These are phyloP conservation scores for Seiridium cupressi DNA, from an alignment of 2,329 filamentous ascomycete genomes.

Conservation along the genomic window DNA sequence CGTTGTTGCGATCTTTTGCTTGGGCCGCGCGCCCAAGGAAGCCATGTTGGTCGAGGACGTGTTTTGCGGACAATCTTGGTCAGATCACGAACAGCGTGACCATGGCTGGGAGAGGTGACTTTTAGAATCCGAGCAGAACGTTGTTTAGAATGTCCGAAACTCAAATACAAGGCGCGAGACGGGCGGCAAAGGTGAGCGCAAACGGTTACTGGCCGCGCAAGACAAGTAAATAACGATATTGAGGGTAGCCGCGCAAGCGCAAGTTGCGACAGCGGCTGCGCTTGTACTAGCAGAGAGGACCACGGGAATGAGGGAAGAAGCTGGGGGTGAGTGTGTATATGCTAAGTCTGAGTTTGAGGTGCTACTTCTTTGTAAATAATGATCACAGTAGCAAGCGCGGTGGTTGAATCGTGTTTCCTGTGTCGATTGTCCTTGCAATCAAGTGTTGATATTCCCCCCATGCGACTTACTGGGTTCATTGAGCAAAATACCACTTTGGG, in stretches of 20 bases:
- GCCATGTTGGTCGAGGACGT: constrained; percentile 19
- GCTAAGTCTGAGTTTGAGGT: background rate
- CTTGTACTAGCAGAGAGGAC: background rate
- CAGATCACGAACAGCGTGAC: background rate
- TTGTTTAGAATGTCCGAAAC: too few species aligned
- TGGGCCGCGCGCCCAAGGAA: constrained; percentile 19
- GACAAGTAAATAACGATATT: background rate
- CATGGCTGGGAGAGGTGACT: background rate
- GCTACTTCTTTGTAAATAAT: too few species aligned
- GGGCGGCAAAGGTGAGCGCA: too few species aligned
- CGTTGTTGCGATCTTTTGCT: constrained; percentile 18
- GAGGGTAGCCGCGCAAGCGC: background rate
- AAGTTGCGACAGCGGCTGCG: background rate
- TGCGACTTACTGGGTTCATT: background rate
- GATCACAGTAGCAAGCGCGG: background rate
- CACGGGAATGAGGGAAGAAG: too few species aligned
- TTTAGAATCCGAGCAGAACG: background rate
- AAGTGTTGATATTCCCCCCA: background rate
- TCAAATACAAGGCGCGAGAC: too few species aligned
- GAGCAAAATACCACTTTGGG: background rate
- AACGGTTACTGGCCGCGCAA: background rate
- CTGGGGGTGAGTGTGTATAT: background rate
- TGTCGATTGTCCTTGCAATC: too few species aligned
- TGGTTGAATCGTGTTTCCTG: background rate
- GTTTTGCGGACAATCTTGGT: background rate